phyloP scores from a whole-genome alignment of 2,329 filamentous ascomycete species.

The Neofusicoccum kwambonambiense region DNA sequence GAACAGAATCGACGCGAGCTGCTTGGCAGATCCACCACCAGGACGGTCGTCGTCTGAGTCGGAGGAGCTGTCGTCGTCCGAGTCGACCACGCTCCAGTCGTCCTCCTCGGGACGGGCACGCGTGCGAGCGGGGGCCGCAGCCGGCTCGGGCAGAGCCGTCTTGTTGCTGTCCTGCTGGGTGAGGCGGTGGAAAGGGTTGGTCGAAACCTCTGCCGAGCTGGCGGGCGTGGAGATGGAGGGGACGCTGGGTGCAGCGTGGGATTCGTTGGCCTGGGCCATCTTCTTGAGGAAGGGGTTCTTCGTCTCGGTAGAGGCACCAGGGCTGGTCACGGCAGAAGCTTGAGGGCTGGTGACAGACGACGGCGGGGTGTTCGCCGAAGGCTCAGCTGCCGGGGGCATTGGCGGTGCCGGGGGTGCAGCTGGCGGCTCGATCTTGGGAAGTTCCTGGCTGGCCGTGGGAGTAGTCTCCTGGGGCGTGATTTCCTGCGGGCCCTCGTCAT shows the following conservation, averaged over 20 bases:
- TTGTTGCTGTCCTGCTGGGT: constrained; percentile 58
- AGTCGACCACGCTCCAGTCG: constrained; percentile 80
- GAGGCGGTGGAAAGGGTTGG: constrained; percentile 93
- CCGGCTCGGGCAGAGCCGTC: constrained; percentile 46
- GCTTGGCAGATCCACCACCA: constrained; percentile 80
- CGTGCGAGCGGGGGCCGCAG: constrained; percentile 48
- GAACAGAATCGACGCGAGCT: constrained; percentile 91
- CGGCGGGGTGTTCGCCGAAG: constrained; percentile 46
- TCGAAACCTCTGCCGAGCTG: constrained; percentile 62
- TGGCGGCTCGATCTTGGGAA: constrained; percentile 44
- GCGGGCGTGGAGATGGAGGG: constrained; percentile 42
- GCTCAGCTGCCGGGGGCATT: constrained; percentile 26
- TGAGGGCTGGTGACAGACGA: constrained; percentile 45
- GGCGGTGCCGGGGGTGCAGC: constrained; percentile 45
- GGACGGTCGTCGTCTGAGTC: constrained; percentile 76
- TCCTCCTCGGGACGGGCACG: constrained; percentile 62
- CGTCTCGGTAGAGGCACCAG: constrained; percentile 64
- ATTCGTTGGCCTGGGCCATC: constrained; percentile 66
- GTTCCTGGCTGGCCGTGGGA: constrained; percentile 57
- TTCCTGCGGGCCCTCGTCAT: constrained; percentile 71
- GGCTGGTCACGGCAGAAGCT: constrained; percentile 50
- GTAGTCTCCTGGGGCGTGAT: constrained; percentile 63
- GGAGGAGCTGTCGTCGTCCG: constrained; percentile 67
- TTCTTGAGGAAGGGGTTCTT: constrained; percentile 95
- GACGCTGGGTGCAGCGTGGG: constrained; percentile 51